Evolutionary conservation across 371 early-diverging fungal species (phyloP).

Genomic region (Globomyces sp.): DNA sequence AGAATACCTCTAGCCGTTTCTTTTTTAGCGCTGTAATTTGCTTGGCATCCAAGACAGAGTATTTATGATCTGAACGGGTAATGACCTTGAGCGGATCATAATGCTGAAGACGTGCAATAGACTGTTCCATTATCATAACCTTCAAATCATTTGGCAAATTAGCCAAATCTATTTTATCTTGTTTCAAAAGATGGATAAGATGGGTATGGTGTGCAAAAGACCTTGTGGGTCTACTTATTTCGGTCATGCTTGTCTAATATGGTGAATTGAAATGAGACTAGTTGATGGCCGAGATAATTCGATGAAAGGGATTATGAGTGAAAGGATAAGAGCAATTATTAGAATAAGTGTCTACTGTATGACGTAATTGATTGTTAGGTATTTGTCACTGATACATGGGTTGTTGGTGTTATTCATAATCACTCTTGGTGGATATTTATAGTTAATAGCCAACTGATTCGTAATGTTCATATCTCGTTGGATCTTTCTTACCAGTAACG

Average conservation of each 20-base stretch:
- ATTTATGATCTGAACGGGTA: constrained; percentile 32
- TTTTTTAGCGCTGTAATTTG: constrained; percentile 9
- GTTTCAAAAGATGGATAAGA: constrained; percentile 1
- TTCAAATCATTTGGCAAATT: constrained; percentile 31
- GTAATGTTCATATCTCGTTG: too few species aligned
- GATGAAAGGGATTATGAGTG: too few species aligned
- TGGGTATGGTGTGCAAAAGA: constrained; percentile 3
- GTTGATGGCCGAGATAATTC: too few species aligned
- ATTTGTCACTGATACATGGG: too few species aligned
- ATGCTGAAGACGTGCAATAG: constrained; percentile 19
- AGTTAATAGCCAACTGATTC: too few species aligned
- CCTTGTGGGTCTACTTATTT: constrained; percentile 5
- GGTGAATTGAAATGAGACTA: too few species aligned
- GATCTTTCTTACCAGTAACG: too few species aligned
- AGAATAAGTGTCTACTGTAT: too few species aligned
- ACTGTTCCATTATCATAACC: constrained; percentile 37
- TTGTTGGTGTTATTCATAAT: too few species aligned
- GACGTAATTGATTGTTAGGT: too few species aligned
- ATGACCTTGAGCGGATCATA: constrained; percentile 38
- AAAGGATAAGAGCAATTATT: too few species aligned
- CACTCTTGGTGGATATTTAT: too few species aligned
- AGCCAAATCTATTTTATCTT: constrained; percentile 24
- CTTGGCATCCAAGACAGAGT: constrained; percentile 26
- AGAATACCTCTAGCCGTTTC: constrained; percentile 21
- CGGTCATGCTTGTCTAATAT: not conserved